A percentile compares a stretch with the other conserved stretches of the same genome.
These are phyloP conservation scores for Platanus orientalis DNA, from an alignment of 164 flowering plant species.

Conservation along the genomic window DNA sequence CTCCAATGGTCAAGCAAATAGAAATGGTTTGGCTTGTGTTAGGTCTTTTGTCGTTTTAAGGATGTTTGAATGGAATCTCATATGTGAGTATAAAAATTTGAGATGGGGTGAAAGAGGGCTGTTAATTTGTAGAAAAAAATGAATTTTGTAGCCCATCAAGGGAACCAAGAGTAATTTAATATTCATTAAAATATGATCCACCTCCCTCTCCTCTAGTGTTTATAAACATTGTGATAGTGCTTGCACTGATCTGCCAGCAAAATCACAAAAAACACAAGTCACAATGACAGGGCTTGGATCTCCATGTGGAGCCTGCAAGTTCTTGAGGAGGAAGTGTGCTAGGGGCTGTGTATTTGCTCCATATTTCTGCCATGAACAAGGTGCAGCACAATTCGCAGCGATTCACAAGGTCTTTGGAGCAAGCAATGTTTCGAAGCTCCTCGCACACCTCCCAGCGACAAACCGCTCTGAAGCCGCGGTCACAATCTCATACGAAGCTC, in stretches of 20 bases:
- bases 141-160: constrained; percentile 61
- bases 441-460: constrained; percentile 58
- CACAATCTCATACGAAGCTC: constrained; percentile 87
- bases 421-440: constrained; percentile 79
- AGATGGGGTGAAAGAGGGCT: constrained; percentile 25
- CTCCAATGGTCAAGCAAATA: constrained; percentile 25
- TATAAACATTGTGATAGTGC: constrained; percentile 37
- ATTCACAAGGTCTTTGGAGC: constrained; percentile 95
- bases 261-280: constrained; percentile 17
- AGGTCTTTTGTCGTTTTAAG: constrained; percentile 39
- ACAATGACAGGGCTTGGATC: constrained; percentile 82
- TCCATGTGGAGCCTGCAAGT: constrained; percentile 96
- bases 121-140: constrained; percentile 31
- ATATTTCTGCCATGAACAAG: constrained; percentile 87
- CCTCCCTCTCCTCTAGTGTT: constrained; percentile 37
- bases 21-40: constrained; percentile 32
- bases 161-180: constrained; percentile 44
- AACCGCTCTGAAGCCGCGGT: constrained; percentile 75
- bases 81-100: constrained; percentile 26
- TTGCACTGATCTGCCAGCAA: constrained; percentile 19
- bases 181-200: constrained; percentile 35
- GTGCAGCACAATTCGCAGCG: constrained; percentile 75
- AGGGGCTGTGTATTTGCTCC: constrained; percentile 93
- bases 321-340: constrained; percentile 81
- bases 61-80: constrained; percentile 41